These are phyloP conservation scores for Pachyrhizus erosus DNA, from an alignment of 306 rosid species.

Conservation along the genomic window DNA sequence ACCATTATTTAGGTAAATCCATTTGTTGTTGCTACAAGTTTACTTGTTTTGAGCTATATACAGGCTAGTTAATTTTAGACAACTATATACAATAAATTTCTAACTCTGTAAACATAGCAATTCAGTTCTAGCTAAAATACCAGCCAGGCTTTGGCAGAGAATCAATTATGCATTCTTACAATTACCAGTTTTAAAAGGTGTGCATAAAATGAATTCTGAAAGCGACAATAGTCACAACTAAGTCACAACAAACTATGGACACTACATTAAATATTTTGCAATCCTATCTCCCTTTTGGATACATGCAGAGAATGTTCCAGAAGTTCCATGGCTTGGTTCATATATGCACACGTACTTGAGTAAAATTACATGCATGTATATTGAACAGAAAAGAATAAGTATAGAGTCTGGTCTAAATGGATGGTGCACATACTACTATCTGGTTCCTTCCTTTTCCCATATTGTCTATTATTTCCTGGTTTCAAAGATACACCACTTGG, in stretches of 20 bases:
- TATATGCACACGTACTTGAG: background rate
- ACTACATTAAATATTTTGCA: background rate
- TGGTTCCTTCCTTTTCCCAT: conserved; percentile 74
- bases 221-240: background rate
- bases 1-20: background rate
- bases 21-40: background rate
- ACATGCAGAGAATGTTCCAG: conserved; percentile 15
- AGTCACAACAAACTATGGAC: conserved; percentile 13
- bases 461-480: conserved; percentile 59
- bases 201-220: background rate
- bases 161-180: background rate
- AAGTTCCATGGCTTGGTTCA: background rate
- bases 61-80: too few relatives aligned
- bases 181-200: background rate
- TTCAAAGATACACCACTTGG: conserved; percentile 66
- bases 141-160: background rate
- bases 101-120: background rate
- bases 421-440: conserved; percentile 80
- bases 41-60: background rate
- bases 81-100: too few relatives aligned
- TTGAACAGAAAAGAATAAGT: background rate
- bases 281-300: background rate
- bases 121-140: background rate
- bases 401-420: conserved; percentile 23
- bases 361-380: background rate